Base-by-base conservation (phyloP, 345 rosid genomes). In the Limnanthes douglasii region DNA sequence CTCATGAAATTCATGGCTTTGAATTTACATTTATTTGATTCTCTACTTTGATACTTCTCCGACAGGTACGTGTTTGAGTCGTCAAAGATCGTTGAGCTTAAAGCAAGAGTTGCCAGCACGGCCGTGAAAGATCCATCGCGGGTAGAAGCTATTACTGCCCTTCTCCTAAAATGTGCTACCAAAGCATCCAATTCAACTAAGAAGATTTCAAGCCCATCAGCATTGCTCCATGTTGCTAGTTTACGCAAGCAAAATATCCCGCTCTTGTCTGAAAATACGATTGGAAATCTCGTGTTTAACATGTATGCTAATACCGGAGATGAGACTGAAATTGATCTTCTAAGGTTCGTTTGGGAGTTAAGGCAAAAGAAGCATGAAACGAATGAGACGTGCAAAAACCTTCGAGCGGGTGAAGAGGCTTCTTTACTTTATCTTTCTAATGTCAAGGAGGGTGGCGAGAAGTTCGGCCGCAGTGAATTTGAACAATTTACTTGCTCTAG, bases 31-130 rank as follows among this genome's bases (percentile, higher is more conserved):
- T n/a, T n/a, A n/a, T n/a, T n/a, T n/a, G n/a, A n/a, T n/a, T n/a
- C n/a, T n/a, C n/a, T n/a, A n/a, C n/a, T n/a, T n/a, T n/a, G n/a
- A n/a, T n/a, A n/a, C n/a, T n/a, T n/a, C n/a, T n/a, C n/a, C n/a
- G 56, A 55, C 43, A 59, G 78, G 39, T 68, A 65, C 33, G 57
- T 63, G 21, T 74, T 74, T 8, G 52, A 62, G 50, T 43, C 65
- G 5, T 46, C 48, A 0, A 38, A 56, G 6, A 42, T 74, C 2
- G 48, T 70, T 21, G 21, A 28, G 15, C 55, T 68, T 4, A 71
- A 50, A 56, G 45, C 31, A 9, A 57, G 39, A 51, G 39, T 57
- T 40, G 40, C 53, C 34, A 50, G 57, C 29, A 39, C 17, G 19
- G 16, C 40, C 28, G 57, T 57, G 16, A 45, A 51, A 48, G 35